Evolutionary conservation across 257 asterid species (phyloP), one percentile per base, ranked within the genome.

Genomic region (Scutellaria minor): DNA sequence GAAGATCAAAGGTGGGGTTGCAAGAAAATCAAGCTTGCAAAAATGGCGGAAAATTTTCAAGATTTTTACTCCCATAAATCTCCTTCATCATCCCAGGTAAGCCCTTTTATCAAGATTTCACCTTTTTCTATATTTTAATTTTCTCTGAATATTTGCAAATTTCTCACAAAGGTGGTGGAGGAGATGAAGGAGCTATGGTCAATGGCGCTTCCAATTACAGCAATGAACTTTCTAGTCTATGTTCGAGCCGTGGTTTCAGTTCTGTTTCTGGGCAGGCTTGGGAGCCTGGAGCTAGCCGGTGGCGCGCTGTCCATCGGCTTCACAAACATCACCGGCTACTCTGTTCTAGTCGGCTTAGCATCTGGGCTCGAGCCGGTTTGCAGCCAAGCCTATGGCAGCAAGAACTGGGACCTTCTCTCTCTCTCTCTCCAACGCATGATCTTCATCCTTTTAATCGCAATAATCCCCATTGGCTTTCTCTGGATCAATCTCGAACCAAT

Each of bases 291-390:
- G 77, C 83, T 91, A 42, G 97, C 97, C 74, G 96, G 97, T 24
- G 97, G 97, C 6, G 91, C 93, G 18, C 91, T 91, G 31, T 87
- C 97, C 12, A 89, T 91, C 60, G 97, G 96, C 55, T 91, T 91
- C 84, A 91, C 96, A 24, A 91, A 91, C 81, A 91, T 91, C 73
- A 87, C 97, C 24, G 97, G 97, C 76, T 90, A 88, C 64, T 90
- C 97, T 3, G 96, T 90, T 48, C 70, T 91, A 46, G 90, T 89
- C 22, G 97, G 96, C 55, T 80, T 91, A 0, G 96, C 97, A 1
- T 91, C 97, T 0, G 97, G 96, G 40, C 87, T 90, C 12, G 97
- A 90, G 80, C 90, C 97, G 7, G 94, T 90, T 5, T 90, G 97
- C 56, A 90, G 97, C 83, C 96, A 89, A 73, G 93, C 96, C 6